Evolutionary conservation across 2,329 filamentous ascomycete species (phyloP).

Genomic region (Ploettnerulaceae sp.): DNA sequence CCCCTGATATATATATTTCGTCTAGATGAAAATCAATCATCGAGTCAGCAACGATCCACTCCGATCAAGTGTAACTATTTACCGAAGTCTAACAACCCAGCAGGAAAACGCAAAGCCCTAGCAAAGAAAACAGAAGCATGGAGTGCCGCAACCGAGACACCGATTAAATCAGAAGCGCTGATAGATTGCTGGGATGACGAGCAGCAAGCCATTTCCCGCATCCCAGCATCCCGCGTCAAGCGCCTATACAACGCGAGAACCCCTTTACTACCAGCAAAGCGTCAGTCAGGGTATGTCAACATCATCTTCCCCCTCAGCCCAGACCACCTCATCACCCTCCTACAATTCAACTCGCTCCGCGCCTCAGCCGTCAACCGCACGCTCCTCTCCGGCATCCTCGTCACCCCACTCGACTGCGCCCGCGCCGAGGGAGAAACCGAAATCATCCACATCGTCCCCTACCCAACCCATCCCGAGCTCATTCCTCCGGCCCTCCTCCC

Average conservation of each 20-base stretch:
- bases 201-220: slow-evolving; percentile 32
- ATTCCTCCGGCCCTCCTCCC: slow-evolving; percentile 36
- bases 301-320: slow-evolving; percentile 38
- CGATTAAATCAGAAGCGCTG: slow-evolving; percentile 30
- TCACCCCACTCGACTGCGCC: slow-evolving; percentile 34
- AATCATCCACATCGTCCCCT: slow-evolving; percentile 32
- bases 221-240: slow-evolving; percentile 33
- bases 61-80: neutral
- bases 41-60: too few species aligned
- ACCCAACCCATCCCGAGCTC: slow-evolving; percentile 29
- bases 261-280: slow-evolving; percentile 30
- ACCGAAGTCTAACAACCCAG: slow-evolving; percentile 25
- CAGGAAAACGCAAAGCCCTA: slow-evolving; percentile 35
- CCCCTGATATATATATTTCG: slow-evolving; percentile 14
- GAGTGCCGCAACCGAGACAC: slow-evolving; percentile 19
- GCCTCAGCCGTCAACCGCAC: slow-evolving; percentile 36
- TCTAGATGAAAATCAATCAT: too few species aligned
- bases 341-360: slow-evolving; percentile 40
- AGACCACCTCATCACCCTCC: slow-evolving; percentile 41
- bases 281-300: slow-evolving; percentile 23
- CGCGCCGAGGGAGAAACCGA: too few species aligned
- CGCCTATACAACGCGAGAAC: slow-evolving; percentile 33
- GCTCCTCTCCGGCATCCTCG: slow-evolving; percentile 34
- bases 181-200: slow-evolving; percentile 36
- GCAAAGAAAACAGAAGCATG: slow-evolving; percentile 21